Percentiles rank a stretch among this genome's conserved stretches.
These are phyloP conservation scores for Termitomyces sp. DNA, from an alignment of 768 basidiomycete species.

Conservation along the genomic window DNA sequence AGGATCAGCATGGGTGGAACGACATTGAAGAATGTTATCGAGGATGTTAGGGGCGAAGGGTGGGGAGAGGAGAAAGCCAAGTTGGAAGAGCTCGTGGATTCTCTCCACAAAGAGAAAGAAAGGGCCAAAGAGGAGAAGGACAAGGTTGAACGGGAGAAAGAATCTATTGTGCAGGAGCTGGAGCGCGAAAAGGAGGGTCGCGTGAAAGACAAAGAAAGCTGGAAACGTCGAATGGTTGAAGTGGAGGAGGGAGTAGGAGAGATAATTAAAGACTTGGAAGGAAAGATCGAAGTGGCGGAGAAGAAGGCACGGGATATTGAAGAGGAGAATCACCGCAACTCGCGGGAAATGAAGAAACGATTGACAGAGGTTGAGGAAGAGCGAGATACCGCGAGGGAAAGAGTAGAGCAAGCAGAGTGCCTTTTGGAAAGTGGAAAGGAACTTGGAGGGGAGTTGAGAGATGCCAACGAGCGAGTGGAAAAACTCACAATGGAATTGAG, in stretches of 20 bases:
- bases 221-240: constrained; percentile 66
- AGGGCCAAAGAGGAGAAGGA: constrained; percentile 41
- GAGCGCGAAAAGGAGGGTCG: constrained; percentile 53
- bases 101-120: constrained; percentile 42
- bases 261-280: constrained; percentile 63
- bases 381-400: constrained; percentile 48
- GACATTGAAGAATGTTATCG: constrained; percentile 54
- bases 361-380: constrained; percentile 44
- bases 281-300: constrained; percentile 48
- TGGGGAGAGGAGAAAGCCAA: constrained; percentile 71
- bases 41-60: constrained; percentile 56
- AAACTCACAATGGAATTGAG: constrained; percentile 53
- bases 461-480: constrained; percentile 57
- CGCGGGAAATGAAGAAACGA: constrained; percentile 42
- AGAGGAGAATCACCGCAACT: constrained; percentile 27
- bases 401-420: constrained; percentile 60
- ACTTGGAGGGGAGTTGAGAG: constrained; percentile 59
- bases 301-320: constrained; percentile 33
- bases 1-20: constrained; percentile 50
- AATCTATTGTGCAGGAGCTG: constrained; percentile 38
- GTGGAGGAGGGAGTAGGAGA: constrained; percentile 65
- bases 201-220: constrained; percentile 61
- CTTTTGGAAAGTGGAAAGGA: constrained; percentile 62
- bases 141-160: constrained; percentile 38
- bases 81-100: constrained; percentile 46